Conservation (phyloP, 805 yeast species). For the Kluyveromyces aestuarii region DNA sequence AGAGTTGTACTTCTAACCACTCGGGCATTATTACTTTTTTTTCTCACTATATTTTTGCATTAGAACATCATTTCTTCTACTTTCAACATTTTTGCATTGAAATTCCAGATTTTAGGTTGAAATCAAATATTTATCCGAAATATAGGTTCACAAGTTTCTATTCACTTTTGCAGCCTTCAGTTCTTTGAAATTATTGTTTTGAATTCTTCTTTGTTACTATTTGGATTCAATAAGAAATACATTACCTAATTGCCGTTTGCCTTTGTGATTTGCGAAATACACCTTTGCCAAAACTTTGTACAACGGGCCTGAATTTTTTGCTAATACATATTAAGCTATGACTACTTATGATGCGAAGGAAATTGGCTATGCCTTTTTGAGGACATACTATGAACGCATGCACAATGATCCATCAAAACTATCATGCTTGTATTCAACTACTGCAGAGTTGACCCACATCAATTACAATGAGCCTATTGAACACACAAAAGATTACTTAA, state of each 20-base stretch:
- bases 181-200: background rate
- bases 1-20: background rate
- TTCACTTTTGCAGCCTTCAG: background rate
- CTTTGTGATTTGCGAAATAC: background rate
- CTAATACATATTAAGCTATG: background rate
- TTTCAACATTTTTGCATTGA: background rate
- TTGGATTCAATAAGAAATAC: background rate
- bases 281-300: background rate
- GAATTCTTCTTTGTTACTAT: background rate
- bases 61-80: background rate
- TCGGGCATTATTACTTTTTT: background rate
- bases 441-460: constrained; percentile 37
- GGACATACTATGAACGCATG: constrained; percentile 39
- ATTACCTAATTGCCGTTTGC: background rate
- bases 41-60: background rate
- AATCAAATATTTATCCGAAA: background rate
- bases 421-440: constrained; percentile 33
- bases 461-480: constrained; percentile 28
- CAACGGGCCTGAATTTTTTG: background rate
- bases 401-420: constrained; percentile 36
- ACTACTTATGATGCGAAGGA: constrained; percentile 25
- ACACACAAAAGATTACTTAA: constrained; percentile 26
- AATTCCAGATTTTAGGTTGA: background rate
- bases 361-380: constrained; percentile 40
- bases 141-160: background rate